phyloP scores from a whole-genome alignment of 164 flowering plant species.

The Tetracentron sinense region DNA sequence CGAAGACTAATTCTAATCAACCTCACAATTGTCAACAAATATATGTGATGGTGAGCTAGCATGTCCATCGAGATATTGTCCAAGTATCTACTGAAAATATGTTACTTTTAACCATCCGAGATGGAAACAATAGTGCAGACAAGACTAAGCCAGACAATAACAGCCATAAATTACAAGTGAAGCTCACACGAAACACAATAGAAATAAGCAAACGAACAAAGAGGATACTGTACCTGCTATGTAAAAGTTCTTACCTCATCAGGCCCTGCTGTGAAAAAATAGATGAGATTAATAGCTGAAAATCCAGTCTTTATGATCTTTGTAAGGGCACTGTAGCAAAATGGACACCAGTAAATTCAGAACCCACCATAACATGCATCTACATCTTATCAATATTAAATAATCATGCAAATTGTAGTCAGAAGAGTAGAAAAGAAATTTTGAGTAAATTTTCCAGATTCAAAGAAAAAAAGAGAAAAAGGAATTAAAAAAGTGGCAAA shows the following conservation, averaged over 20 bases:
- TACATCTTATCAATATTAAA: too few relatives aligned
- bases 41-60: neutral
- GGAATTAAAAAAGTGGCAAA: too few relatives aligned
- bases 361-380: neutral
- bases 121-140: neutral
- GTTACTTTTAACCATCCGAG: neutral
- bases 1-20: too few relatives aligned
- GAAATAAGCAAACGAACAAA: neutral
- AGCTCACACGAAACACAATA: neutral
- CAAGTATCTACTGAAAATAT: neutral
- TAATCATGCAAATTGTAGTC: neutral
- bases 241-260: conserved; percentile 74
- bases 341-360: conserved; percentile 9
- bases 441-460: too few relatives aligned
- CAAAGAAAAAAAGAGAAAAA: too few relatives aligned
- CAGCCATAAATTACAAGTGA: neutral
- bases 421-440: neutral
- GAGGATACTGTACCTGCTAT: neutral
- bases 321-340: conserved; percentile 72
- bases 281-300: conserved; percentile 95
- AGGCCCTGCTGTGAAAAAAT: conserved; percentile 98
- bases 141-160: neutral
- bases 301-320: conserved; percentile 99
- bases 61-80: neutral
- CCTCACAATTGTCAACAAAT: too few relatives aligned